Conservation (phyloP, 2,329 filamentous ascomycete species). For the Apiospora marii region DNA sequence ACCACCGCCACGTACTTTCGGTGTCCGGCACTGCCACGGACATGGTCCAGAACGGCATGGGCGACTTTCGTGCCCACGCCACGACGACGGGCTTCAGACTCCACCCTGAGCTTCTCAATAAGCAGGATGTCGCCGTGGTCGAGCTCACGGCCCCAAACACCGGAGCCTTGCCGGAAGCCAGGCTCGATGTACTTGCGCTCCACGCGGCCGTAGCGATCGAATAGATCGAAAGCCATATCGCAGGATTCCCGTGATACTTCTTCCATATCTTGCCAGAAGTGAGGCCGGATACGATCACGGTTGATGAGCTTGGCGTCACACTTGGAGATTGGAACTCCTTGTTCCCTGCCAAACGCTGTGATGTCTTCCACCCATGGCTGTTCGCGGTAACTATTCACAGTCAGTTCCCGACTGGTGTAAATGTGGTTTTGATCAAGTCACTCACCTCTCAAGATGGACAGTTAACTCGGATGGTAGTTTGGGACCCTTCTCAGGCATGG, state of each 20-base stretch:
- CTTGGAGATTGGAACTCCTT: background rate
- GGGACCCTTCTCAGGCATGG: background rate
- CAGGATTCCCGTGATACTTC: background rate
- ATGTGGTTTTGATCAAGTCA: too few species aligned
- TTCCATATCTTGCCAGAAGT: slow-evolving; percentile 46
- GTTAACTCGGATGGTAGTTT: too few species aligned
- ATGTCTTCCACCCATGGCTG: background rate
- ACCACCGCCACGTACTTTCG: background rate
- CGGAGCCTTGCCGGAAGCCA: slow-evolving; percentile 37
- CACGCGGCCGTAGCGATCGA: slow-evolving; percentile 48
- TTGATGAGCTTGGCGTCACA: slow-evolving; percentile 29
- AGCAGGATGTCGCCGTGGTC: slow-evolving; percentile 39
- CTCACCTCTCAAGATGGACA: too few species aligned
- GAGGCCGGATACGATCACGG: slow-evolving; percentile 22
- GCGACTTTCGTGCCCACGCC: background rate
- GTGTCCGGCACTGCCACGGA: background rate
- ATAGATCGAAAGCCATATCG: slow-evolving; percentile 45
- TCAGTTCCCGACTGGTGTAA: background rate
- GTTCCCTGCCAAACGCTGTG: background rate
- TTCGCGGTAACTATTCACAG: background rate
- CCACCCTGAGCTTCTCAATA: slow-evolving; percentile 29
- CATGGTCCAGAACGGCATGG: background rate
- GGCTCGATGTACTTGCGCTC: slow-evolving; percentile 42
- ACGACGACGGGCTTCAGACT: background rate
- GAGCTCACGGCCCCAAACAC: slow-evolving; percentile 40